Conservation (phyloP, 2,329 filamentous ascomycete species). For the Arthrobotrys iridis region DNA sequence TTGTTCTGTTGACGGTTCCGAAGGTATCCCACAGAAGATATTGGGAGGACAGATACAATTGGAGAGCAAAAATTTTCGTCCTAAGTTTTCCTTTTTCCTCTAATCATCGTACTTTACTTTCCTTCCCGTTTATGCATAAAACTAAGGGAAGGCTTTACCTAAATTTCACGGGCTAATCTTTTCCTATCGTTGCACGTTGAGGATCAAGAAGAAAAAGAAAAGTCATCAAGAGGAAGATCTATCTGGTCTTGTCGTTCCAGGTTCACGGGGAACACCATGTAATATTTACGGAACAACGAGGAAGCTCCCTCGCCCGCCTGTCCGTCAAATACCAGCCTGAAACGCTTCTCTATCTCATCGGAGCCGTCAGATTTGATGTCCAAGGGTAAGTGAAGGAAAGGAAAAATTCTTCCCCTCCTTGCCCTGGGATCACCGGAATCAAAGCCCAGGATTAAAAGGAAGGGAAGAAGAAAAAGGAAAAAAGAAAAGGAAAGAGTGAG, state of each 20-base stretch:
- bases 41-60: constrained; percentile 53
- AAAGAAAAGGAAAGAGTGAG: not conserved
- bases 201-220: constrained; percentile 21
- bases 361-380: constrained; percentile 22
- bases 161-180: constrained; percentile 36
- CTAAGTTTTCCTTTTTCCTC: constrained; percentile 45
- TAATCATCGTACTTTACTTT: constrained; percentile 8
- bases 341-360: constrained; percentile 39
- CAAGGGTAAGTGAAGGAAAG: constrained; percentile 19
- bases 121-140: constrained; percentile 52
- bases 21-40: constrained; percentile 42
- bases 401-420: constrained; percentile 41
- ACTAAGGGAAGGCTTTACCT: constrained; percentile 30
- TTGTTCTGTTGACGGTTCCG: constrained; percentile 11
- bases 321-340: constrained; percentile 36
- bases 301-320: constrained; percentile 39
- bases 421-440: constrained; percentile 1
- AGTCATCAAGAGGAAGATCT: constrained; percentile 13
- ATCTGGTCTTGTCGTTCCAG: constrained; percentile 28
- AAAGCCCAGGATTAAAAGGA: constrained; percentile 27
- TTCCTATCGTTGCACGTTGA: constrained; percentile 25
- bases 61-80: constrained; percentile 42
- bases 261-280: constrained; percentile 41
- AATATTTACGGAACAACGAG: constrained; percentile 46
- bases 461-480: too few species aligned